Percentiles rank a stretch among this genome's conserved stretches.
These are phyloP conservation scores for Cucurbita ficifolia DNA, from an alignment of 306 rosid genomes.

Conservation along the genomic window DNA sequence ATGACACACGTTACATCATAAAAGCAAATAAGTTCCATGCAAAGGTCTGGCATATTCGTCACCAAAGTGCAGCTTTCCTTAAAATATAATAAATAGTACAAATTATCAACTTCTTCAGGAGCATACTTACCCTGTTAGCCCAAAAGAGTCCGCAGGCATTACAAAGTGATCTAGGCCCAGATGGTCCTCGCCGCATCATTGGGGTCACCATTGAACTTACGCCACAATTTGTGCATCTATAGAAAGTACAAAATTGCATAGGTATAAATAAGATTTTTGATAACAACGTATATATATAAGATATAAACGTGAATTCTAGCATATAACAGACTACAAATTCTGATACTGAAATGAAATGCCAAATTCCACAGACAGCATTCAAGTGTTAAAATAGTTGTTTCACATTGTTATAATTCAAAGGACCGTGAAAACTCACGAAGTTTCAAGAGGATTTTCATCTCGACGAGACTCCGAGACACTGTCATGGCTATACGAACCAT, in stretches of 20 bases:
- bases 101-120: slow-evolving; percentile 5
- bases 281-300: no score
- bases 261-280: not conserved
- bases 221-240: slow-evolving; percentile 82
- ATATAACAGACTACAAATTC: not conserved
- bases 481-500: slow-evolving; percentile 55
- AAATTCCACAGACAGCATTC: not conserved
- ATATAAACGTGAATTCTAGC: not conserved
- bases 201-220: slow-evolving; percentile 78
- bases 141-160: slow-evolving; percentile 95
- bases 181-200: slow-evolving; percentile 96
- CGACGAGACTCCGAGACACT: slow-evolving; percentile 58
- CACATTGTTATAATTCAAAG: not conserved
- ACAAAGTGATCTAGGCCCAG: slow-evolving; percentile 93
- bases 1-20: not conserved
- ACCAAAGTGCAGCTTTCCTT: not conserved
- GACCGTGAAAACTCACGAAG: slow-evolving; percentile 44
- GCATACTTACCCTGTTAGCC: slow-evolving; percentile 77
- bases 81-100: not conserved
- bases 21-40: not conserved
- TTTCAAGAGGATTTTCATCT: slow-evolving; percentile 52
- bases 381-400: not conserved
- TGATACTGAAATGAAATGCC: not conserved
- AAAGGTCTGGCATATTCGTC: not conserved
- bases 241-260: slow-evolving; percentile 15